Conservation (phyloP, 345 rosid species). For the Brassica napus region DNA sequence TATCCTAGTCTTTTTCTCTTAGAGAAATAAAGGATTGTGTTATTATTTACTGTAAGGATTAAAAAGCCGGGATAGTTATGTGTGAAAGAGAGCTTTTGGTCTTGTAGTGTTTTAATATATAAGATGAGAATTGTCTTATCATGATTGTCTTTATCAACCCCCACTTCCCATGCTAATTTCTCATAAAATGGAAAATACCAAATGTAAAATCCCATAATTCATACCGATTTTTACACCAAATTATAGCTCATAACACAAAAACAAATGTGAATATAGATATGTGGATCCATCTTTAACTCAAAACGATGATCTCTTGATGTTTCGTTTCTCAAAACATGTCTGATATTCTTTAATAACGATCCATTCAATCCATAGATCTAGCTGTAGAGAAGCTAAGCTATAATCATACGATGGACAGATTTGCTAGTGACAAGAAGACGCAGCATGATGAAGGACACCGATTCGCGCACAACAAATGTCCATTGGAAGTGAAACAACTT, state of each 20-base stretch:
- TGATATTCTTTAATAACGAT: constrained; percentile 9
- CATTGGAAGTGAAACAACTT: constrained; percentile 36
- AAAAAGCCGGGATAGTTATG: constrained; percentile 34
- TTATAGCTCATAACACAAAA: constrained; percentile 3
- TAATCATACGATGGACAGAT: constrained; percentile 1
- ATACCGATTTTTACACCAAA: constrained; percentile 14
- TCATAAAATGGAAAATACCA: not conserved
- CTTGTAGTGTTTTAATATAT: constrained; percentile 37
- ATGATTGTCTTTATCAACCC: constrained; percentile 38
- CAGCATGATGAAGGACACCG: constrained; percentile 30
- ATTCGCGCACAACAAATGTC: constrained; percentile 33
- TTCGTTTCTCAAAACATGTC: not conserved
- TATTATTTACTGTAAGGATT: not conserved
- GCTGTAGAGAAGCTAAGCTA: constrained; percentile 6
- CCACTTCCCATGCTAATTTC: constrained; percentile 13
- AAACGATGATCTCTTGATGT: constrained; percentile 19
- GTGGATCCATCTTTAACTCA: constrained; percentile 7
- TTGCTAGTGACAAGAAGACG: constrained; percentile 17
- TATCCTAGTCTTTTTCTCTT: too few relatives aligned
- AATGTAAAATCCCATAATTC: not conserved
- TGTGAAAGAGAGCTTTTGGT: constrained; percentile 32
- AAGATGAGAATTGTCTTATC: constrained; percentile 30
- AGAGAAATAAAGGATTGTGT: not conserved
- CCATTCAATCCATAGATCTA: not conserved
- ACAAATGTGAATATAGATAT: not conserved